These are phyloP conservation scores for Globisporangium spiculum DNA, from an alignment of 352 stramenopile species.

Conservation along the genomic window DNA sequence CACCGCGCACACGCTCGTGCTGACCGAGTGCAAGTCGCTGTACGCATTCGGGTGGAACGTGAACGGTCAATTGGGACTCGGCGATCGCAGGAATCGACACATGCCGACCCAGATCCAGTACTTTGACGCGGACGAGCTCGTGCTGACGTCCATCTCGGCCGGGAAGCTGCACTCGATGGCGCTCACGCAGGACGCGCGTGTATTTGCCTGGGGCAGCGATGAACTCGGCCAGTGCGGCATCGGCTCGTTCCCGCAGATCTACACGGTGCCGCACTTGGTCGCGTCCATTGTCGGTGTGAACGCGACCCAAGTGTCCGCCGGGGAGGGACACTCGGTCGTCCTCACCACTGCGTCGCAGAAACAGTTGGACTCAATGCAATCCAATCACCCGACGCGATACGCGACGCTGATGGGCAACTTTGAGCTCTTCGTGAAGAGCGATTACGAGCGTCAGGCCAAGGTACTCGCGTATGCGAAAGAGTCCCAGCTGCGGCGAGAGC, in stretches of 20 bases:
- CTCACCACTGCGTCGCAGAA: slow-evolving; percentile 35
- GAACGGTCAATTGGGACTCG: slow-evolving; percentile 59
- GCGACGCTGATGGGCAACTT: slow-evolving; percentile 36
- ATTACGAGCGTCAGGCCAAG: slow-evolving; percentile 25
- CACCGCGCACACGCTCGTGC: slow-evolving; percentile 51
- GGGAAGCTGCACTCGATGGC: slow-evolving; percentile 59
- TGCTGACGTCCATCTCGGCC: slow-evolving; percentile 39
- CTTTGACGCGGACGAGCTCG: slow-evolving; percentile 35
- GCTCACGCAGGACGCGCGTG: slow-evolving; percentile 38
- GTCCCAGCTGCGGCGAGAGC: slow-evolving; percentile 25
- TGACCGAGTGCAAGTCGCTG: slow-evolving; percentile 35
- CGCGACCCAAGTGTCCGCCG: slow-evolving; percentile 49
- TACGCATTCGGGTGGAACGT: slow-evolving; percentile 60
- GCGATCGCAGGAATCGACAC: slow-evolving; percentile 47
- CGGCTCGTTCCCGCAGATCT: slow-evolving; percentile 64
- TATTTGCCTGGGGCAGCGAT: slow-evolving; percentile 73
- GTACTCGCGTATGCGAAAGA: slow-evolving; percentile 35
- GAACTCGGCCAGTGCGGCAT: slow-evolving; percentile 75
- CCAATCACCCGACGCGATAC: slow-evolving; percentile 44
- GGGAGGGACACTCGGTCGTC: slow-evolving; percentile 51
- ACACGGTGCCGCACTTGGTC: slow-evolving; percentile 72
- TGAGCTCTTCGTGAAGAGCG: slow-evolving; percentile 37
- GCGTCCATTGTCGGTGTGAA: slow-evolving; percentile 51
- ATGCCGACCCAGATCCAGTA: slow-evolving; percentile 44
- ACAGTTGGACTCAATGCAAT: slow-evolving; percentile 44